These are phyloP conservation scores for Meyerozyma carpophila DNA, from an alignment of 1,139 yeast genomes.

Conservation along the genomic window DNA sequence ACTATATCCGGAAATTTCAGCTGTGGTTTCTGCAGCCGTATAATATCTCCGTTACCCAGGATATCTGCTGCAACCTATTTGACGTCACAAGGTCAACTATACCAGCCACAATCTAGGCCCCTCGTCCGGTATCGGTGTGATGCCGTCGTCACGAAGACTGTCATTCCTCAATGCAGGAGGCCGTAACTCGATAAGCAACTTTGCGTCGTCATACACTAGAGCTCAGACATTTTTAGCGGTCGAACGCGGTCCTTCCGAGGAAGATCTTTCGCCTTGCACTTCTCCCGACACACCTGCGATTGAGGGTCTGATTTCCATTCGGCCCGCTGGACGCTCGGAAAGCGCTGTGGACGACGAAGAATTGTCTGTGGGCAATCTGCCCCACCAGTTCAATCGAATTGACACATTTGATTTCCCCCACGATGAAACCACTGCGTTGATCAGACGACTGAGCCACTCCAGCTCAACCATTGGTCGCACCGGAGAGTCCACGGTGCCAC, in stretches of 20 bases:
- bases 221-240: constrained; percentile 57
- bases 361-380: not conserved
- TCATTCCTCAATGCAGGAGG: constrained; percentile 30
- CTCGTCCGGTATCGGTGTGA: not conserved
- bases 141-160: constrained; percentile 6
- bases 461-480: constrained; percentile 2
- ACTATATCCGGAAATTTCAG: not conserved
- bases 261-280: constrained; percentile 22
- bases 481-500: constrained; percentile 61
- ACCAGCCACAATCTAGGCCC: no score
- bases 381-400: not conserved
- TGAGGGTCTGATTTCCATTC: no score
- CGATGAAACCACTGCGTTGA: not conserved
- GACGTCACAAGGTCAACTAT: no score
- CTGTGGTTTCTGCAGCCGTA: no score
- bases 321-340: not conserved
- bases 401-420: not conserved
- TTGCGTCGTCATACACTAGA: constrained; percentile 73
- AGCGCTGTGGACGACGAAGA: not conserved
- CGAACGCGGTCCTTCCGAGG: constrained; percentile 15
- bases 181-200: constrained; percentile 65
- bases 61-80: no score
- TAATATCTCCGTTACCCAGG: no score
- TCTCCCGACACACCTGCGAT: constrained; percentile 9
- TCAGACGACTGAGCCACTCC: not conserved